Percentiles rank a stretch among this genome's conserved stretches.
These are phyloP conservation scores for Zygotorulaspora florentina DNA, from an alignment of 805 yeast genomes.

Conservation along the genomic window DNA sequence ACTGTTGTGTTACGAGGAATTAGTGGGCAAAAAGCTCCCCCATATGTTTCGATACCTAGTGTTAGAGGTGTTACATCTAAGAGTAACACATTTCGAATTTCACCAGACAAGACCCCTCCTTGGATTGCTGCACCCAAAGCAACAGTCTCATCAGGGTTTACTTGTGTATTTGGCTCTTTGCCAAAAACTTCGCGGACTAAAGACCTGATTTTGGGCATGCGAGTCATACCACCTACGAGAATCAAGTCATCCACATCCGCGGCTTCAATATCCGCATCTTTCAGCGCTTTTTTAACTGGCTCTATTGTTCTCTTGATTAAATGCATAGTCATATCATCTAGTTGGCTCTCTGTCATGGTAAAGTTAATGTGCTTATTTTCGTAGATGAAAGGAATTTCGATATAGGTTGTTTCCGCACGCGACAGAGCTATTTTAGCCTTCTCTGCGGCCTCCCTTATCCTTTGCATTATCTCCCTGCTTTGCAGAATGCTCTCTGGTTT, in stretches of 20 bases:
- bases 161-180: slow-evolving; percentile 63
- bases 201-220: slow-evolving; percentile 76
- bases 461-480: slow-evolving; percentile 59
- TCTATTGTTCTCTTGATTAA: slow-evolving; percentile 63
- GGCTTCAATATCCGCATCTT: slow-evolving; percentile 65
- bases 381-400: slow-evolving; percentile 66
- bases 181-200: slow-evolving; percentile 57
- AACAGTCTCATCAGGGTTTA: slow-evolving; percentile 91
- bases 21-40: slow-evolving; percentile 76
- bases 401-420: slow-evolving; percentile 54
- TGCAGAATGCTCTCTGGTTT: slow-evolving; percentile 33
- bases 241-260: slow-evolving; percentile 70
- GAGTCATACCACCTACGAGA: slow-evolving; percentile 84
- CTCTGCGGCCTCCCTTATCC: slow-evolving; percentile 78
- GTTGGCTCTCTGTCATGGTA: slow-evolving; percentile 58
- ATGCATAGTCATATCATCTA: slow-evolving; percentile 62
- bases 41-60: slow-evolving; percentile 78
- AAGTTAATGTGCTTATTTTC: slow-evolving; percentile 58
- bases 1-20: slow-evolving; percentile 75
- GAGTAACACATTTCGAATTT: slow-evolving; percentile 69
- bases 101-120: slow-evolving; percentile 82
- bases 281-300: slow-evolving; percentile 69
- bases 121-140: slow-evolving; percentile 89
- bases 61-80: slow-evolving; percentile 83
- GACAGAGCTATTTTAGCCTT: slow-evolving; percentile 71